A percentile compares a stretch with the other conserved stretches of the same genome.
Evolutionary conservation across 768 basidiomycete species (phyloP).

Genomic region (Podaxis sp.): DNA sequence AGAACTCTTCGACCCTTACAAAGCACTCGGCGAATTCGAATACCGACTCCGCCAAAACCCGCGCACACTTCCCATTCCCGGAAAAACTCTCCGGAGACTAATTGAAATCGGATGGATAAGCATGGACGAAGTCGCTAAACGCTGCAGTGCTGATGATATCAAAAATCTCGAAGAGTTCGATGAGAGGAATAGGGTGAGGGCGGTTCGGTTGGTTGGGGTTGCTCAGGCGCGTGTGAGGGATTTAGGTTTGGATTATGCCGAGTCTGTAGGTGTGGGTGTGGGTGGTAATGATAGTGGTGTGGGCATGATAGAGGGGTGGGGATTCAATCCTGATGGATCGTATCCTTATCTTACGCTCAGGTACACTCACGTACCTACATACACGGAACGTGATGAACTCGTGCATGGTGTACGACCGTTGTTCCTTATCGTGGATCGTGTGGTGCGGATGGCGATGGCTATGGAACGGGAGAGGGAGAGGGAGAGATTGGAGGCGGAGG

Average conservation of each 20-base stretch:
- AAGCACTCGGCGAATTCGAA: slow-evolving; percentile 39
- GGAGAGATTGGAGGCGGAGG: slow-evolving; percentile 18
- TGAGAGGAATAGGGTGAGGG: slow-evolving; percentile 10
- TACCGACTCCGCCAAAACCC: slow-evolving; percentile 32
- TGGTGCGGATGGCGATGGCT: slow-evolving; percentile 14
- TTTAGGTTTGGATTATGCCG: not conserved
- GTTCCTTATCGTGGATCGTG: slow-evolving; percentile 16
- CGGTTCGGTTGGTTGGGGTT: slow-evolving; percentile 11
- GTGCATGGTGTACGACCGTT: not conserved
- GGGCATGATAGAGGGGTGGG: slow-evolving; percentile 2
- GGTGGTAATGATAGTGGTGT: slow-evolving; percentile 8
- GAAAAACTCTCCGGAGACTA: slow-evolving; percentile 37
- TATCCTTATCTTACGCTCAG: slow-evolving; percentile 8
- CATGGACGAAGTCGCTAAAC: slow-evolving; percentile 29
- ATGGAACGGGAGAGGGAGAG: slow-evolving; percentile 11
- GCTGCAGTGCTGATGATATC: slow-evolving; percentile 34
- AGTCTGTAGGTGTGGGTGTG: not conserved
- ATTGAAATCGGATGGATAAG: slow-evolving; percentile 40
- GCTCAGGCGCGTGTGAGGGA: slow-evolving; percentile 11
- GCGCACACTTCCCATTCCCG: slow-evolving; percentile 33
- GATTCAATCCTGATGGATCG: slow-evolving; percentile 1
- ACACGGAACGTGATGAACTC: slow-evolving; percentile 16
- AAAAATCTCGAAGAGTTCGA: slow-evolving; percentile 32
- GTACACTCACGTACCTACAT: slow-evolving; percentile 15
- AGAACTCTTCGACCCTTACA: slow-evolving; percentile 40